A percentile compares a stretch with the other conserved stretches of the same genome.
Evolutionary conservation across 176 grass and related monocot species (phyloP).

Genomic region (Ananas comosus): DNA sequence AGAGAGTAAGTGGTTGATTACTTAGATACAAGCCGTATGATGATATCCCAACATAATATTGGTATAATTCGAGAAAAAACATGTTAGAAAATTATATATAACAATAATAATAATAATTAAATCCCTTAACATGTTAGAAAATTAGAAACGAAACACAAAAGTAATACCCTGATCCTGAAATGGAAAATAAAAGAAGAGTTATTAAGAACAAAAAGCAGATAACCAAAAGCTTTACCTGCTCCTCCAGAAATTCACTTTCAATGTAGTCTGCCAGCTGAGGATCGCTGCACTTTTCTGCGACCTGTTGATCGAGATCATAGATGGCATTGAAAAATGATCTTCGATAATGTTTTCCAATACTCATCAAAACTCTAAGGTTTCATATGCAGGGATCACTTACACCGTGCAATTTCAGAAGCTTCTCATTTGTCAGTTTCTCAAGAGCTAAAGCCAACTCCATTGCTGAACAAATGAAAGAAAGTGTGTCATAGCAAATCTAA

Average conservation of each 20-base stretch:
- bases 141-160: background rate
- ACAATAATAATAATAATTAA: no score
- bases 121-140: no score
- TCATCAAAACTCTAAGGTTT: background rate
- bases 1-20: no score
- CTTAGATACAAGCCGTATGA: no score
- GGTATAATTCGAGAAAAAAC: no score
- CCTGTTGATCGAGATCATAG: slow-evolving; percentile 1
- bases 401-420: slow-evolving; percentile 15
- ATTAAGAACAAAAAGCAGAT: background rate
- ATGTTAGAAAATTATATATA: no score
- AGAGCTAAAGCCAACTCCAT: slow-evolving; percentile 21
- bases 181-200: background rate
- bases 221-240: slow-evolving; percentile 13
- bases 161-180: background rate
- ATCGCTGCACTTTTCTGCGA: slow-evolving; percentile 13
- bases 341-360: background rate
- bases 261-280: slow-evolving; percentile 10
- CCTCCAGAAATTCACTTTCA: slow-evolving; percentile 13
- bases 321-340: background rate
- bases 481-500: background rate
- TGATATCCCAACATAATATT: no score
- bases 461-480: background rate
- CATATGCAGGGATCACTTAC: background rate
- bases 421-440: slow-evolving; percentile 20